Conservation (phyloP, 495 filamentous ascomycete species). For the Daldinia grandis region DNA sequence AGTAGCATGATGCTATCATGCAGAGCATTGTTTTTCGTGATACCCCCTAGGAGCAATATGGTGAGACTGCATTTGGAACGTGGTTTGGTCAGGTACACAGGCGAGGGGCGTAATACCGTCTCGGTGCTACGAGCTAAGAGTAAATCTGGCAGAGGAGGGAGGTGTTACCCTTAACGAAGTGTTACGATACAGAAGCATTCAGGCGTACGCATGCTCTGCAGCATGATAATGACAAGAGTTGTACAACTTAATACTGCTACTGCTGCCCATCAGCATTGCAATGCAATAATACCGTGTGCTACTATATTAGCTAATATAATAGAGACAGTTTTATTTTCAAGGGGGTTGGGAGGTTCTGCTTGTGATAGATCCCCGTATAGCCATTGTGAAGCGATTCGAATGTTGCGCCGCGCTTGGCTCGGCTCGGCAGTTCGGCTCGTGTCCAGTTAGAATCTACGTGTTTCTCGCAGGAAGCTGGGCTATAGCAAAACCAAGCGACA, state of each 20-base stretch:
- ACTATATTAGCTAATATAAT: conserved; percentile 33
- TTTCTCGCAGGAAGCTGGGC: conserved; percentile 8
- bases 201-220: conserved; percentile 26
- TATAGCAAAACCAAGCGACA: neutral
- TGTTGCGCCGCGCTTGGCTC: conserved; percentile 9
- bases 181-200: conserved; percentile 38
- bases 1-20: conserved; percentile 15
- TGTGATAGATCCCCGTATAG: conserved; percentile 2
- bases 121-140: conserved; percentile 27
- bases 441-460: neutral
- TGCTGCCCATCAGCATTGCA: conserved; percentile 5
- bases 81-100: conserved; percentile 28
- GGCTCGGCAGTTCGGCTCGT: conserved; percentile 4
- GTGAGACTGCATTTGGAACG: conserved; percentile 29
- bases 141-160: neutral
- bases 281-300: conserved; percentile 8
- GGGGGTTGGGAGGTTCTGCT: neutral
- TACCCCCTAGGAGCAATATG: conserved; percentile 36
- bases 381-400: neutral
- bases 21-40: conserved; percentile 34
- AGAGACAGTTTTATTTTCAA: neutral
- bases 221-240: conserved; percentile 36
- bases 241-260: conserved; percentile 28
- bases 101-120: conserved; percentile 27
- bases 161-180: conserved; percentile 26